Evolutionary conservation across 2,329 filamentous ascomycete species (phyloP).

Genomic region (Cercospora nicotianae): DNA sequence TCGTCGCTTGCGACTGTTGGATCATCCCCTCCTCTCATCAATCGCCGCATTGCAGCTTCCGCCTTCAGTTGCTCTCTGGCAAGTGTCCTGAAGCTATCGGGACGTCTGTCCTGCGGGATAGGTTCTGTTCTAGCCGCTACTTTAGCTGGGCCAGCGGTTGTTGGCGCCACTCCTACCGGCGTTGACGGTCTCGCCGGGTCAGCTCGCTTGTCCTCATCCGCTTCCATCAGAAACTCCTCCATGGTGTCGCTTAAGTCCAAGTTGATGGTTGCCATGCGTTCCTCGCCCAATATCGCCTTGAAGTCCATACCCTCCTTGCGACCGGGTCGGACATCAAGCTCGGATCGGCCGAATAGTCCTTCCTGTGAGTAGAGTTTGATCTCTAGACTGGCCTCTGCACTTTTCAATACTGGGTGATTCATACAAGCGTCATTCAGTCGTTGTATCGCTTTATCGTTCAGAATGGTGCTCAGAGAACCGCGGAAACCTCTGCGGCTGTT

Average conservation of each 20-base stretch:
- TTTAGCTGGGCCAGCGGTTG: neutral
- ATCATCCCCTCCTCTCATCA: neutral
- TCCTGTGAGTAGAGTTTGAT: conserved; percentile 4
- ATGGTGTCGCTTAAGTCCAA: neutral
- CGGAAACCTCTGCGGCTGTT: neutral
- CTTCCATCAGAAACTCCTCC: neutral
- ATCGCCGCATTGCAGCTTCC: neutral
- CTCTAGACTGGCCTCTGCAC: neutral
- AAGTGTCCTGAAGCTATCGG: conserved; percentile 1
- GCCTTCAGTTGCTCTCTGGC: neutral
- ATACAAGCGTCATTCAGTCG: neutral
- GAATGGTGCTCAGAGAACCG: neutral
- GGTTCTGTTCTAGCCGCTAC: neutral
- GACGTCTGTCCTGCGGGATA: neutral
- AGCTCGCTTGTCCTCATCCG: neutral
- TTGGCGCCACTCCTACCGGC: neutral
- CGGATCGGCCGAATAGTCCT: neutral
- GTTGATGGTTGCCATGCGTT: conserved; percentile 1
- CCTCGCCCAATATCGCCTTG: conserved; percentile 5
- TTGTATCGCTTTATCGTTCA: neutral
- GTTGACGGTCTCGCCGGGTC: conserved; percentile 1
- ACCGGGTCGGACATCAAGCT: neutral
- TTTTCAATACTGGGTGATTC: neutral
- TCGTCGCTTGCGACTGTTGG: neutral
- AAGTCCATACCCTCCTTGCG: neutral